Evolutionary conservation across 192 early-diverging fungal genomes (phyloP).

Genomic region (Coemansia umbellata): DNA sequence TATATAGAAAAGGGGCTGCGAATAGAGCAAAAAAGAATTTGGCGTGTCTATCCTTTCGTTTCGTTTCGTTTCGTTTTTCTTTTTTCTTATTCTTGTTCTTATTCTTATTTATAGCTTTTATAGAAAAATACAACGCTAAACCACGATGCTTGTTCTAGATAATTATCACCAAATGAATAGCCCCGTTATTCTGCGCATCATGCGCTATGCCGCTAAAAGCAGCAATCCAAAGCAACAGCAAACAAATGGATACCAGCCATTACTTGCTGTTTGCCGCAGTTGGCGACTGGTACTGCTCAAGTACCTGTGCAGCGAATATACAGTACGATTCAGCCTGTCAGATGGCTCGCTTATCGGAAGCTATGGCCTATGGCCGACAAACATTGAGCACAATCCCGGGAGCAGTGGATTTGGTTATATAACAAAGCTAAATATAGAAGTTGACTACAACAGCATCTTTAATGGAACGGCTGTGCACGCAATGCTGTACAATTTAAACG

Average conservation of each 20-base stretch:
- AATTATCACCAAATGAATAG: not conserved
- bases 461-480: conserved; percentile 8
- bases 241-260: not conserved
- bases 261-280: not conserved
- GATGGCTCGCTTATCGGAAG: not conserved
- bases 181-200: conserved; percentile 2
- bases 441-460: conserved; percentile 18
- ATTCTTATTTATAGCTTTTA: not conserved
- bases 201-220: not conserved
- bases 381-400: not conserved
- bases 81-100: not conserved
- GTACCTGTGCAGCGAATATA: conserved; percentile 1
- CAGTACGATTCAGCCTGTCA: not conserved
- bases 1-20: too few relatives aligned
- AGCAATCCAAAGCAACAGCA: not conserved
- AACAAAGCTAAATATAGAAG: not conserved
- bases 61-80: not conserved
- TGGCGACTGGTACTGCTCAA: not conserved
- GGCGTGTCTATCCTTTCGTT: too few relatives aligned
- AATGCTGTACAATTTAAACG: conserved; percentile 3
- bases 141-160: too few relatives aligned
- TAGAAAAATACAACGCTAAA: too few relatives aligned
- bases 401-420: not conserved
- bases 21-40: too few relatives aligned
- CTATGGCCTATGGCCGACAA: not conserved